Evolutionary conservation across 139 green algal species (phyloP), one percentile per base, ranked within the genome.

Genomic region (Picochlorum sp.): DNA sequence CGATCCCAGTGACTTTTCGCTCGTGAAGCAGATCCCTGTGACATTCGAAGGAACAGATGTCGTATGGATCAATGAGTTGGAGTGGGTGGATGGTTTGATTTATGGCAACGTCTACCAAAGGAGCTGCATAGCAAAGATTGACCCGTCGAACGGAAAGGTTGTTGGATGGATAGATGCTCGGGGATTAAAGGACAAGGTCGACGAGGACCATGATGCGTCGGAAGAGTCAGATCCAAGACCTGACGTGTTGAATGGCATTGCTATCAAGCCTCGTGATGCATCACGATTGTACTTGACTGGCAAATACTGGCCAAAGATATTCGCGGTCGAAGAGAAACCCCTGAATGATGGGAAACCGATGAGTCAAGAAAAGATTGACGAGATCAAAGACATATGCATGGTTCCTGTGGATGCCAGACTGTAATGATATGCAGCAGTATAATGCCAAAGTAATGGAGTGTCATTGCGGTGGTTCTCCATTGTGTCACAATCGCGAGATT

Each of bases 221-320:
- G 71, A 11, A 41, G 34, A 41, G 34, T 41, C 34, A 66, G 14
- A 50, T 37, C 21, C 8, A 26, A 3, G 38, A 18, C 34, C 61
- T 1, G 89, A 95, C 50, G 89, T 95, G 23, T 62, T 96, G 3
- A 95, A 96, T 66, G 87, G 89, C 45, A 95, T 96, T 37, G 89
- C 89, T 0, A 94, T 74, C 51, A 54, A 26, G 16, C 88, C 95
- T 69, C 21, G 58, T 15, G 11, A 57, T 18, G 49, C 32, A 1
- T 60, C 74, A 64, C 74, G 83, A 15, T 30, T 96, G 14, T 96
- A 90, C 54, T 66, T 96, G 4, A 96, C 89, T 4, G 89, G 88
- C 46, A 94, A 95, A 73, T 74, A 81, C 30, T 94, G 88, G 88
- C 76, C 81, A 4, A 58, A 57, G 15, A 52, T 89, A 11, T 65